A percentile compares a stretch with the other conserved stretches of the same genome.
phyloP scores from a whole-genome alignment of 371 early-diverging fungal species.

The Zopfochytrium polystomum region DNA sequence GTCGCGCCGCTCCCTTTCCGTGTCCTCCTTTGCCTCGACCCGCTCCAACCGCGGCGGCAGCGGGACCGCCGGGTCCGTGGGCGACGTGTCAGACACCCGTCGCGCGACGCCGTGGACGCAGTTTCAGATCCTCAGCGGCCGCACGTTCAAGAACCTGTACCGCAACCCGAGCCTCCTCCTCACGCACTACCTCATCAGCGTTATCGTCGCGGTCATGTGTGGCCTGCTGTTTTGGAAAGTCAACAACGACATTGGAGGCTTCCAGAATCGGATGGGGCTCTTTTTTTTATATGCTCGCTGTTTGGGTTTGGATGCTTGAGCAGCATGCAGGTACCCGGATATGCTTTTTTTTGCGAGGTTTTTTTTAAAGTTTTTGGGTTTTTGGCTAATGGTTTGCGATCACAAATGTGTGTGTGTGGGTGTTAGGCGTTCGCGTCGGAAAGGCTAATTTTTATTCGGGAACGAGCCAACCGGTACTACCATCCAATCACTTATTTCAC shows the following conservation, averaged over 20 bases:
- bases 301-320: slow-evolving; percentile 39
- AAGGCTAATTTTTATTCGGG: slow-evolving; percentile 74
- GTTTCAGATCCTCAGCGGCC: slow-evolving; percentile 22
- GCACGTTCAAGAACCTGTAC: slow-evolving; percentile 26
- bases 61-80: too few relatives aligned
- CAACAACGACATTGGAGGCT: slow-evolving; percentile 28
- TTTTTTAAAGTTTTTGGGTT: too few relatives aligned
- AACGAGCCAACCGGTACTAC: slow-evolving; percentile 85
- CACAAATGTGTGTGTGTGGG: too few relatives aligned
- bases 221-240: background rate
- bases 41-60: too few relatives aligned
- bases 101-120: too few relatives aligned
- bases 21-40: too few relatives aligned
- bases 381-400: too few relatives aligned
- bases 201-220: slow-evolving; percentile 23
- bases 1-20: too few relatives aligned
- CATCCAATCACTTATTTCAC: slow-evolving; percentile 69
- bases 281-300: slow-evolving; percentile 33
- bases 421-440: slow-evolving; percentile 62
- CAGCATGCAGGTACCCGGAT: too few relatives aligned
- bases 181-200: slow-evolving; percentile 26
- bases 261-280: slow-evolving; percentile 41
- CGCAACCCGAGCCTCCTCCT: slow-evolving; percentile 25
- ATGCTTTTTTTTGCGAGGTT: too few relatives aligned
- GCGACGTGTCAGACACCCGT: too few relatives aligned